phyloP scores from a whole-genome alignment of 164 flowering plant genomes.

The Houttuynia cordata region DNA sequence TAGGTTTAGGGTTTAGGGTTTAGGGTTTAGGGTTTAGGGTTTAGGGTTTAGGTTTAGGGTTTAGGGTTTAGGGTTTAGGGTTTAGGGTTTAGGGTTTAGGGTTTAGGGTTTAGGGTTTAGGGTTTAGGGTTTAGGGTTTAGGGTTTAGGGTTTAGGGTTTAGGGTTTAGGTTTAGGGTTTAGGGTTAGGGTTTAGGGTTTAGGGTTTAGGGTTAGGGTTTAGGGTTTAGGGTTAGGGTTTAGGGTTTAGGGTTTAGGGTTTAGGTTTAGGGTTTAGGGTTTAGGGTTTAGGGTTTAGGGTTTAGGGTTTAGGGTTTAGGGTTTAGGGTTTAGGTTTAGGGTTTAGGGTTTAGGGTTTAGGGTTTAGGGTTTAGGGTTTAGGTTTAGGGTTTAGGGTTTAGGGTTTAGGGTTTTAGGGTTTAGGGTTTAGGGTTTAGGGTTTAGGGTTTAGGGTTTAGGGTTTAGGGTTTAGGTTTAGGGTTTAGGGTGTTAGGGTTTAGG shows the following conservation, averaged over 20 bases:
- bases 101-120: not conserved
- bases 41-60: not conserved
- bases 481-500: too few relatives aligned
- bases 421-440: too few relatives aligned
- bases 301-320: not conserved
- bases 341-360: not conserved
- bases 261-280: not conserved
- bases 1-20: not conserved
- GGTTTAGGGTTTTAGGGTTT: too few relatives aligned
- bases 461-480: too few relatives aligned
- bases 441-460: too few relatives aligned
- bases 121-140: not conserved
- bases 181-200: not conserved
- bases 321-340: not conserved
- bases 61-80: not conserved
- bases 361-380: not conserved
- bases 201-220: too few relatives aligned
- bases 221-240: not conserved
- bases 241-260: too few relatives aligned
- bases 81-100: not conserved
- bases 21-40: not conserved
- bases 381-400: not conserved
- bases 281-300: not conserved
- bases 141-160: not conserved
- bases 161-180: not conserved